Evolutionary conservation across 139 green algal species (phyloP), one percentile per base, ranked within the genome.

Genomic region (Chlamydomonas sp.): DNA sequence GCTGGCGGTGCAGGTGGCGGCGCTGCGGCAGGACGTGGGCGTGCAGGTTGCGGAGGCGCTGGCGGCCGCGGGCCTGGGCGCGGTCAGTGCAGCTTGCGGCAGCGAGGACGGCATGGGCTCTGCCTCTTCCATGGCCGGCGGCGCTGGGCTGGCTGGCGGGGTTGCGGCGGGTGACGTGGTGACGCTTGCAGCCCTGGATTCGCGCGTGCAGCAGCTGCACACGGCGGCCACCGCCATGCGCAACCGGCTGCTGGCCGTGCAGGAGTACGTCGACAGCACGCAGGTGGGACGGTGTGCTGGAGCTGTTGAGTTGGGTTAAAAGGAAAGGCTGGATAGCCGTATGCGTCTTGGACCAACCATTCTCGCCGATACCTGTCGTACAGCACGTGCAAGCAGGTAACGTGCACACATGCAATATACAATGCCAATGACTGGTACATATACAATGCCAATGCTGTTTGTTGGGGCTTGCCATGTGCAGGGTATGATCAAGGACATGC

Each of bases 401-500:
- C 31, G 31, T 49, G 31, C 31, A 49, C 31, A 49, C 31, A 49
- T 49, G 31, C 31, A 49, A 49, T 49, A 49, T 49, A 49, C 31
- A 49, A 49, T 49, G 31, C 31, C 31, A 74, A 74, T 15, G 68
- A 74, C 15, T 15, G 14, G 68, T 17, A 17, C 68, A 74, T 74
- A 74, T 74, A 74, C 16, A 15, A 74, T 15, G 68, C 14, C 68
- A n/a, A 17, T 74, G 68, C 68, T 17, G 16, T 74, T 74, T 74
- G 14, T 74, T 74, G 68, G 14, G 14, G 15, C 15, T 74, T 74
- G 15, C 14, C 14, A 63, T 62, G 4, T 62, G 15, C 78, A 90
- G 81, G 87, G 88, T 64, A 91, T 91, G 88, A 86, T 91, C 18
- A 89, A 91, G 83, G 88, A 91, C 82, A 86, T 91, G 88, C 88